Evolutionary conservation across 2,329 filamentous ascomycete species (phyloP).

Genomic region (Arachnopeziza araneosa): DNA sequence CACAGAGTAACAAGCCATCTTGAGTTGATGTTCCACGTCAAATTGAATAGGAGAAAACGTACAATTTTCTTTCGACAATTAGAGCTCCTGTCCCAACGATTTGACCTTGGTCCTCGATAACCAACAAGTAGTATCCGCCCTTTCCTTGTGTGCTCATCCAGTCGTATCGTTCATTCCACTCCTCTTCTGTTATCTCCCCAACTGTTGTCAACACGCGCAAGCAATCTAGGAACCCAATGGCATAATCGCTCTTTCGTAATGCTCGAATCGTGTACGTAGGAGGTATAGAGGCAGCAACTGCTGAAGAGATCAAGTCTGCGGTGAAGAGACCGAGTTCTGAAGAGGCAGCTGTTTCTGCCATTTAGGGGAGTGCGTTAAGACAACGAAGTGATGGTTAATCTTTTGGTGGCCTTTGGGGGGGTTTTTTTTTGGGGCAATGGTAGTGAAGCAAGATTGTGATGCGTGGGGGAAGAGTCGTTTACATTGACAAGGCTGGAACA

Average conservation of each 20-base stretch:
- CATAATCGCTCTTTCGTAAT: constrained; percentile 71
- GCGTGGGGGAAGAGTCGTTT: no score
- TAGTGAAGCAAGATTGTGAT: no score
- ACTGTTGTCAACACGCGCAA: constrained; percentile 88
- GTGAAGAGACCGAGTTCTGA: constrained; percentile 64
- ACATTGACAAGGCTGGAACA: no score
- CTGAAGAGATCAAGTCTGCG: constrained; percentile 67
- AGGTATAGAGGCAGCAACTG: constrained; percentile 67
- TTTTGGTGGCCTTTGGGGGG: neutral
- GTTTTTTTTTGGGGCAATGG: neutral
- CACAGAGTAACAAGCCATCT: no score
- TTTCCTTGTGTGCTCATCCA: constrained; percentile 65
- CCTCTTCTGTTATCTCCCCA: constrained; percentile 71
- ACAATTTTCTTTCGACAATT: constrained; percentile 93
- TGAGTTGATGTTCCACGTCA: no score
- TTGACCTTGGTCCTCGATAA: constrained; percentile 61
- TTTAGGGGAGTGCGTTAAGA: neutral
- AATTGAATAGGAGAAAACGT: constrained; percentile 33
- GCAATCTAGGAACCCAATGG: constrained; percentile 81
- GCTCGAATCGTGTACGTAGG: constrained; percentile 78
- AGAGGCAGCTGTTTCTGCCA: neutral
- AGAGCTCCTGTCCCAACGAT: constrained; percentile 89
- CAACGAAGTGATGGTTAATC: no score
- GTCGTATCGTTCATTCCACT: constrained; percentile 75
- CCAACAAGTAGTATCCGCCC: constrained; percentile 76